Evolutionary conservation across 2,329 filamentous ascomycete genomes (phyloP), one percentile per base, ranked within the genome.

Genomic region (Penicillium concentricum): DNA sequence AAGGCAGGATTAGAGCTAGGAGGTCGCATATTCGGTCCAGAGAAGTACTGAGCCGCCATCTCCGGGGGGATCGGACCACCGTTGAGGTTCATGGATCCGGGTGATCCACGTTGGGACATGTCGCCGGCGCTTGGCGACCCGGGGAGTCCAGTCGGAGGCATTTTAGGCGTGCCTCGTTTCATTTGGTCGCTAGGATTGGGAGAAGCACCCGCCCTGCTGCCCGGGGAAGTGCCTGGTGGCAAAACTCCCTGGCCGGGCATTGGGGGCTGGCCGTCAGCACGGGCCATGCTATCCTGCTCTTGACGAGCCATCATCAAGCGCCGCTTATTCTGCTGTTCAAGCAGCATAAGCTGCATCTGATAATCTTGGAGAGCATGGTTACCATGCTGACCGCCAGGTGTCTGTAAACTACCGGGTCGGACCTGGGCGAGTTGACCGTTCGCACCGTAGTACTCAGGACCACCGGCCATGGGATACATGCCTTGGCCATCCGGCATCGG

Each of bases 271-370:
- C 78, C 78, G 53, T 81, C 80, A 63, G 79, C 72, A 56, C 79
- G 79, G 54, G 78, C 73, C 72, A 85, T 82, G 73, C 76, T 84
- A 67, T 87, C 84, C 72, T 88, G 85, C 73, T 88, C 85, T 74
- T 87, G 84, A 43, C 85, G 79, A 57, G 85, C 85, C 83, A 87
- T 86, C 71, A 87, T 80, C 69, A 87, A 72, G 49, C 85, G 79
- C 69, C 85, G 85, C 77, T 87, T 87, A 71, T 87, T 87, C 75
- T 87, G 85, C 72, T 87, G 85, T 71, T 87, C 85, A 41, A 87
- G 79, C 61, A 87, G 75, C 85, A 87, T 87, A 69, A 87, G 76
- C 70, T 87, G 85, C 85, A 87, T 87, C 73, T 87, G 85, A 73
- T 87, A 87, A 72, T 88, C 85, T 72, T 87, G 85, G 61, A 88